Percentiles rank a stretch among this genome's conserved stretches.
Evolutionary conservation across 192 early-diverging fungal species (phyloP).

Genomic region (Coemansia sp.): DNA sequence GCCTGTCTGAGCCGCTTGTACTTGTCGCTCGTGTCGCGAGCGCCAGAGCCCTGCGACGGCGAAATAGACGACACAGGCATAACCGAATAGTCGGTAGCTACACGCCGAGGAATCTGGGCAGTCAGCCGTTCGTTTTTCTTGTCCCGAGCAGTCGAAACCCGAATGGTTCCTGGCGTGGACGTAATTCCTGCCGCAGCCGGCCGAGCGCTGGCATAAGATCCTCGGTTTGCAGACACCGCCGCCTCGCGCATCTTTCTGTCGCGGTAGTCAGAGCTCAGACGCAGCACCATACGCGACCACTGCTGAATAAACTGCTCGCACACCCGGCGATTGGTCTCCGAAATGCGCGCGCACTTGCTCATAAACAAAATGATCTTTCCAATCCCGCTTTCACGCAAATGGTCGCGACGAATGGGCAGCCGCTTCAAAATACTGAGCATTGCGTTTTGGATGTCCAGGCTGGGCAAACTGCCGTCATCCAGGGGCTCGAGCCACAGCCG

Average conservation of each 20-base stretch:
- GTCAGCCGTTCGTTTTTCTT: conserved; percentile 27
- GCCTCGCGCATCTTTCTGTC: conserved; percentile 51
- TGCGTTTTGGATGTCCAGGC: conserved; percentile 81
- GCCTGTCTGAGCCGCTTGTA: conserved; percentile 39
- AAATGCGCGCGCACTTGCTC: conserved; percentile 80
- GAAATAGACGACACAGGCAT: conserved; percentile 46
- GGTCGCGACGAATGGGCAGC: conserved; percentile 71
- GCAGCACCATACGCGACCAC: conserved; percentile 85
- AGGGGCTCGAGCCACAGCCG: conserved; percentile 89
- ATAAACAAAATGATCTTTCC: conserved; percentile 88
- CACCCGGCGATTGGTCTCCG: conserved; percentile 63
- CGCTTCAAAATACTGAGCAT: conserved; percentile 72
- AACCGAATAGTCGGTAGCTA: conserved; percentile 42
- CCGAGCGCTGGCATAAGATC: conserved; percentile 8
- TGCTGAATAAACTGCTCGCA: conserved; percentile 79
- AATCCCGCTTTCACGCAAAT: conserved; percentile 77
- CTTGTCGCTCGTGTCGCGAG: conserved; percentile 23
- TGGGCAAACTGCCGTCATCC: conserved; percentile 83
- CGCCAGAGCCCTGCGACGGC: conserved; percentile 15
- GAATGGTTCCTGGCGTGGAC: conserved; percentile 22
- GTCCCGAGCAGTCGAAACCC: conserved; percentile 26
- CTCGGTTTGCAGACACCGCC: conserved; percentile 12
- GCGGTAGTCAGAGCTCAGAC: conserved; percentile 72
- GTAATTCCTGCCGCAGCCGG: background rate
- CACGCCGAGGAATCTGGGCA: conserved; percentile 43